Evolutionary conservation across 2,329 filamentous ascomycete species (phyloP).

Genomic region (Ceratocystis smalleyi): DNA sequence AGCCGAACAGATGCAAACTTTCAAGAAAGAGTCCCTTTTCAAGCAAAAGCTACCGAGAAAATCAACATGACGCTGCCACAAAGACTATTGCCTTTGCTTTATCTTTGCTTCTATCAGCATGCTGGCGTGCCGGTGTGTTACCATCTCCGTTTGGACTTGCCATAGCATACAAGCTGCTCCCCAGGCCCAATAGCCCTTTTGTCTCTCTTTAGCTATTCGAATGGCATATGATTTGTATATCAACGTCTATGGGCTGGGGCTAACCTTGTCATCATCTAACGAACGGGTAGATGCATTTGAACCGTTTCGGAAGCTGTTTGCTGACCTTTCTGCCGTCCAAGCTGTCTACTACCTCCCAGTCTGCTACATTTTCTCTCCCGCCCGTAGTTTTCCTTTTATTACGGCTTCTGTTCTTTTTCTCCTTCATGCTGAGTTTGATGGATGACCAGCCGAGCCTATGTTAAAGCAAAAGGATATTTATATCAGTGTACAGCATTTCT

Average conservation of each 20-base stretch:
- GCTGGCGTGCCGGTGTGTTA: background rate
- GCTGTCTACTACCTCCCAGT: background rate
- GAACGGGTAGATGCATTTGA: background rate
- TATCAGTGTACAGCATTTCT: background rate
- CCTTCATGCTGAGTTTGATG: background rate
- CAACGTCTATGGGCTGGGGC: background rate
- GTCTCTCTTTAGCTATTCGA: background rate
- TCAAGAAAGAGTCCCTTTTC: background rate
- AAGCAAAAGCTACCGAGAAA: background rate
- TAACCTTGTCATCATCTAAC: background rate
- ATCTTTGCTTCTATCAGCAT: no score
- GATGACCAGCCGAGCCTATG: background rate
- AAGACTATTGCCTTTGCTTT: no score
- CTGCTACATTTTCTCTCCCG: background rate
- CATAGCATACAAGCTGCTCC: background rate
- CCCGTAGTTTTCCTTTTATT: background rate
- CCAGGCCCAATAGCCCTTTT: background rate
- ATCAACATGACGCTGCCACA: no score
- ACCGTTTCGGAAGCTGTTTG: constrained; percentile 1
- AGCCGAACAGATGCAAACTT: background rate
- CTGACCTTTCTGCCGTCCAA: background rate
- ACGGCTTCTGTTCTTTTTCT: background rate
- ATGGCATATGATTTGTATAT: background rate
- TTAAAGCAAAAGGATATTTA: background rate
- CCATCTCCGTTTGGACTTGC: background rate